A percentile compares a stretch with the other conserved stretches of the same genome.
These are phyloP conservation scores for Thalassiosira hispida DNA, from an alignment of 352 stramenopile species.

Conservation along the genomic window DNA sequence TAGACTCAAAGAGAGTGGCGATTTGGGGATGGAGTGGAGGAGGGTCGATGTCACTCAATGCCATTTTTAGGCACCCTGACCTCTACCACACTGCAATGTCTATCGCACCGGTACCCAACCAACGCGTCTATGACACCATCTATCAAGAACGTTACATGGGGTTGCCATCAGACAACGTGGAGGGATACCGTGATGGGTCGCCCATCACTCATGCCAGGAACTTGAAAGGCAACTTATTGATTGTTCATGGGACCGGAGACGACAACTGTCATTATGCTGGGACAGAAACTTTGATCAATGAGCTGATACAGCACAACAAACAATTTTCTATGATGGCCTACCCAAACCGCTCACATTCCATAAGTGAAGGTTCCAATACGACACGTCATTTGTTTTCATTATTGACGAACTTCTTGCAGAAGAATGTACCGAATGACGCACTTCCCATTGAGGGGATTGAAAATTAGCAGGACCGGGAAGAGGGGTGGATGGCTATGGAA, in stretches of 20 bases:
- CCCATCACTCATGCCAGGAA: conserved; percentile 93
- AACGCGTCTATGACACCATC: conserved; percentile 98
- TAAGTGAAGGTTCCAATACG: conserved; percentile 50
- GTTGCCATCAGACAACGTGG: conserved; percentile 91
- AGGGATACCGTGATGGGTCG: conserved; percentile 89
- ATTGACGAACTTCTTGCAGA: conserved; percentile 40
- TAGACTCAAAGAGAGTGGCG: conserved; percentile 90
- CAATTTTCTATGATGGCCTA: conserved; percentile 56
- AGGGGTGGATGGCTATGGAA: too few relatives aligned
- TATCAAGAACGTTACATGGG: conserved; percentile 99
- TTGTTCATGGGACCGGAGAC: conserved; percentile 96
- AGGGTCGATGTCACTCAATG: conserved; percentile 97
- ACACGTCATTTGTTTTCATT: conserved; percentile 48
- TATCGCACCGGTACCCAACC: conserved; percentile 95
- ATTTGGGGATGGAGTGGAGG: conserved; percentile 99
- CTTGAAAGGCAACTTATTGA: conserved; percentile 91
- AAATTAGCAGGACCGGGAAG: too few relatives aligned
- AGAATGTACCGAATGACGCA: conserved; percentile 31
- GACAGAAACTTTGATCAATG: conserved; percentile 95
- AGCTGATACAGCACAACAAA: conserved; percentile 87
- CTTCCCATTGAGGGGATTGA: not conserved
- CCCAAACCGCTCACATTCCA: conserved; percentile 48
- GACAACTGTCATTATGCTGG: conserved; percentile 99
- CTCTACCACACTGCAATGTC: conserved; percentile 95
- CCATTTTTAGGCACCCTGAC: conserved; percentile 93